phyloP scores from a whole-genome alignment of 108 stramenopile species.

The Nitzschia sp. region DNA sequence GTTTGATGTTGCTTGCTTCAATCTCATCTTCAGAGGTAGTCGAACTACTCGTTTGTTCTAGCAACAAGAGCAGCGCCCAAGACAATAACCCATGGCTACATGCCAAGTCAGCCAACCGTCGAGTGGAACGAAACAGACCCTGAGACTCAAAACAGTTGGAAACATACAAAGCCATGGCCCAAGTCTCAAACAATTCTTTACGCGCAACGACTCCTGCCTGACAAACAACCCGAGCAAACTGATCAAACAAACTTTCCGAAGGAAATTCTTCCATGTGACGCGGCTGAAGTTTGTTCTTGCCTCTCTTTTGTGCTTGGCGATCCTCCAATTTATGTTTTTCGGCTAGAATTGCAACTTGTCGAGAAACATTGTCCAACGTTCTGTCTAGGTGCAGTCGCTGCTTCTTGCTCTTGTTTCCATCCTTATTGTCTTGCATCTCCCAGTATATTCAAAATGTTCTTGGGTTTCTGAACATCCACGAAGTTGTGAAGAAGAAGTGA shows the following conservation, averaged over 20 bases:
- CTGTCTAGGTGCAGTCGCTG: too few species aligned
- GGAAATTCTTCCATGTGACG: slow-evolving; percentile 17
- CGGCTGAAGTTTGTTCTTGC: slow-evolving; percentile 15
- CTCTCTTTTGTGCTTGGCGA: not conserved
- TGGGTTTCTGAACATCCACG: too few species aligned
- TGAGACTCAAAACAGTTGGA: slow-evolving; percentile 7
- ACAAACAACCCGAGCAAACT: slow-evolving; percentile 56
- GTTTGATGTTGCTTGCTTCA: slow-evolving; percentile 12
- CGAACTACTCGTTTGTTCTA: slow-evolving; percentile 3
- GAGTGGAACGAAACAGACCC: slow-evolving; percentile 30
- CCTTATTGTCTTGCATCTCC: too few species aligned
- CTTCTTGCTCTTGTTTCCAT: too few species aligned
- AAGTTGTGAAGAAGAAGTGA: too few species aligned
- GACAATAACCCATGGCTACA: slow-evolving; percentile 64
- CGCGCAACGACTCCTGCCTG: slow-evolving; percentile 42
- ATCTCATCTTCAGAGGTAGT: not conserved
- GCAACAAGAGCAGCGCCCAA: slow-evolving; percentile 58
- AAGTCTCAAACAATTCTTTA: slow-evolving; percentile 75
- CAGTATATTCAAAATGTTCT: too few species aligned
- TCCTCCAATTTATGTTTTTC: slow-evolving; percentile 4
- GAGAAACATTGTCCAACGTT: too few species aligned
- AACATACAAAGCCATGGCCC: slow-evolving; percentile 63
- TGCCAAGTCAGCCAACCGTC: slow-evolving; percentile 55
- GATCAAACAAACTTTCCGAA: slow-evolving; percentile 43
- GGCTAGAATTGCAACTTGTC: not conserved